Base-by-base conservation (phyloP, 306 rosid genomes). In the Oemleria cerasiformis region DNA sequence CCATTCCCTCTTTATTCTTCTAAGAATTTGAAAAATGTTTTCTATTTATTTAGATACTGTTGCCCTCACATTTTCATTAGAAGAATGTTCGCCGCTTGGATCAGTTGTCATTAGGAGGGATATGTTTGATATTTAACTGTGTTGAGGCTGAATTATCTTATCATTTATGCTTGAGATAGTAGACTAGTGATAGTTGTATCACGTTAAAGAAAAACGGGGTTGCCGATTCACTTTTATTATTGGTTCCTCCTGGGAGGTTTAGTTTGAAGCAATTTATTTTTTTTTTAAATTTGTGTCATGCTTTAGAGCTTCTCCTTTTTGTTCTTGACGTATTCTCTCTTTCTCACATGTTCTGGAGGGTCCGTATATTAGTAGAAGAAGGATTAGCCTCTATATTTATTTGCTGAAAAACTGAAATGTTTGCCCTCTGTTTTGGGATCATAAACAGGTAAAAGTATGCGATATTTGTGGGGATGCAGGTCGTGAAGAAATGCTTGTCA, bases 391-490 rank as follows among this genome's bases (percentile, higher is more conserved):
- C 16, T 58, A 10, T 0, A 10, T 44, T 43, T 7, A 20, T 42
- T 30, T 41, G 58, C n/a, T 25, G 5, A 62, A 70, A 16, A 12
- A 38, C 63, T 64, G 17, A 65, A 63, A 49, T 12, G 6, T 54
- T 74, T 76, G 56, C 81, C 69, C 68, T 42, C 39, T 71, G 71
- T 53, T 16, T 53, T 41, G 68, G 78, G 75, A 4, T 11, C 13
- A 3, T 54, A 70, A 70, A 80, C 86, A 93, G 98, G 88, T 90
- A 47, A 90, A 93, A 73, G 96, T 93, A 41, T 93, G 98, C 79
- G 98, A 93, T 85, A 93, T 90, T 65, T 93, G 98, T 74, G 98
- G 98, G 71, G 98, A 93, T 77, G 86, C 98, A 61, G 98, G 98
- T 65, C 96, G 93, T 20, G 97, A 90, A 70, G 88, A 90, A 67